These are phyloP conservation scores for Ascosphaera apis DNA, from an alignment of 2,329 filamentous ascomycete genomes.

Conservation along the genomic window DNA sequence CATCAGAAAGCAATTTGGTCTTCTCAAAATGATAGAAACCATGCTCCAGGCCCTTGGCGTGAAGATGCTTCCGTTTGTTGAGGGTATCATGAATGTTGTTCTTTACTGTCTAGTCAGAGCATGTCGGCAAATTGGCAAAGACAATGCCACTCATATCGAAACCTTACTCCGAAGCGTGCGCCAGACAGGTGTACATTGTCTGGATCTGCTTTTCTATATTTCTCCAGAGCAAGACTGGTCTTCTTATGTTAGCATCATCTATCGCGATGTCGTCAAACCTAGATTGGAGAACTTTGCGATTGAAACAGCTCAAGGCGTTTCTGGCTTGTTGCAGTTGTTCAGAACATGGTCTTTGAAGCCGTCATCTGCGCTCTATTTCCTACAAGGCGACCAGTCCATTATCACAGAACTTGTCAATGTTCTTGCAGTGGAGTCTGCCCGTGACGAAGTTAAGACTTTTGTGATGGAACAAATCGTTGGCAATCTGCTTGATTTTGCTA, in stretches of 20 bases:
- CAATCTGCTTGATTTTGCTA: constrained; percentile 39
- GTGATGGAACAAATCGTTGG: constrained; percentile 50
- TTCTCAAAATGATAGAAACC: constrained; percentile 75
- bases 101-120: constrained; percentile 60
- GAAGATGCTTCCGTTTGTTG: constrained; percentile 43
- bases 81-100: constrained; percentile 49
- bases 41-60: constrained; percentile 66
- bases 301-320: constrained; percentile 78
- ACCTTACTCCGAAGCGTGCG: constrained; percentile 25
- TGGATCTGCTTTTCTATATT: constrained; percentile 56
- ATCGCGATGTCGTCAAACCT: constrained; percentile 53
- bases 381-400: constrained; percentile 34
- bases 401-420: constrained; percentile 49
- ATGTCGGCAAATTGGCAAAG: constrained; percentile 26
- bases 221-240: constrained; percentile 49
- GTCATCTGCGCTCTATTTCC: constrained; percentile 45
- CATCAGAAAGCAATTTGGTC: constrained; percentile 63
- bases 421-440: constrained; percentile 47
- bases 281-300: constrained; percentile 54
- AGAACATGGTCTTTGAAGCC: constrained; percentile 54
- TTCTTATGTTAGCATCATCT: constrained; percentile 44
- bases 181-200: constrained; percentile 49
- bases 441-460: constrained; percentile 69
- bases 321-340: constrained; percentile 58
- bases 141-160: constrained; percentile 6